Evolutionary conservation across 2,329 filamentous ascomycete species (phyloP).

Genomic region (Neospermospora avenae): DNA sequence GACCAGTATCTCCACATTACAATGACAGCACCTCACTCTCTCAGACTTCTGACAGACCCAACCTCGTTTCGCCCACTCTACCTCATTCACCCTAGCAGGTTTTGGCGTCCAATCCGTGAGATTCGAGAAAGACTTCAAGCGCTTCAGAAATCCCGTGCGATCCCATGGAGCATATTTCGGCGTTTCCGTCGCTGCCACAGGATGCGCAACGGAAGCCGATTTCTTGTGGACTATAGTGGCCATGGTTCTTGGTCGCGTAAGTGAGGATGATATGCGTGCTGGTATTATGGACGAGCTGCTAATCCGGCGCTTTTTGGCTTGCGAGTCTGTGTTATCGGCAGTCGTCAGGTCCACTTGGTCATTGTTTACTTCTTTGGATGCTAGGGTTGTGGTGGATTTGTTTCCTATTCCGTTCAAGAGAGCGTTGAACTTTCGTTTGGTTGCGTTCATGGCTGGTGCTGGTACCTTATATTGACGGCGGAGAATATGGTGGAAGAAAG

Average conservation of each 20-base stretch:
- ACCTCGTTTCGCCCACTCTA: conserved; percentile 90
- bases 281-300: conserved; percentile 16
- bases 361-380: conserved; percentile 37
- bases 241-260: conserved; percentile 10
- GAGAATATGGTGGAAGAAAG: no score
- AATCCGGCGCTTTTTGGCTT: conserved; percentile 33
- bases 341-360: conserved; percentile 35
- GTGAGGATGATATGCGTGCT: conserved; percentile 4
- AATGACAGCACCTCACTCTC: conserved; percentile 81
- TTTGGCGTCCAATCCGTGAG: conserved; percentile 94
- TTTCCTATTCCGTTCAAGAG: conserved; percentile 65
- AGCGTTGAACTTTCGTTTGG: conserved; percentile 81
- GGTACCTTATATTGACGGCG: neutral
- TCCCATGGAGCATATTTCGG: conserved; percentile 85
- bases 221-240: conserved; percentile 28
- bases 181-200: conserved; percentile 27
- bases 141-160: conserved; percentile 73
- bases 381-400: conserved; percentile 42
- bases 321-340: conserved; percentile 19
- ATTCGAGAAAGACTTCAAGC: conserved; percentile 85
- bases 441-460: conserved; percentile 64
- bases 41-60: conserved; percentile 85
- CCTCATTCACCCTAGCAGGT: conserved; percentile 78
- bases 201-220: conserved; percentile 23
- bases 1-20: conserved; percentile 79